phyloP scores from a whole-genome alignment of 148 eudicot genomes.

The Vaccinium corymbosum region DNA sequence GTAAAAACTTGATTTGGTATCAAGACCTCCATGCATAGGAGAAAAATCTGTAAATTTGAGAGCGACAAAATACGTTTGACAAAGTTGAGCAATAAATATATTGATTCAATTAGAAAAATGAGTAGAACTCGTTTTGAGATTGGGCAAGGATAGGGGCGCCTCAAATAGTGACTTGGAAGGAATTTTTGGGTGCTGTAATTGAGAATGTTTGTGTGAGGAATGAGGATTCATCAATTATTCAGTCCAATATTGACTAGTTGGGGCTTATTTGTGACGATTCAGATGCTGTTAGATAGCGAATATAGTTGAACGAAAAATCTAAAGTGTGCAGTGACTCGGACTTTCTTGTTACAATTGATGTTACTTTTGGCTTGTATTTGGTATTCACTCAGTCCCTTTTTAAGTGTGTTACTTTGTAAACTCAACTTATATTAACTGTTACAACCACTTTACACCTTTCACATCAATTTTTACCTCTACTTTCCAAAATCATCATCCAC shows the following conservation, averaged over 20 bases:
- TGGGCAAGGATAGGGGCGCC: background rate
- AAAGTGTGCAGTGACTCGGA: background rate
- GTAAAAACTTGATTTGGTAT: background rate
- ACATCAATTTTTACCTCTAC: too few relatives aligned
- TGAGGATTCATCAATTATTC: background rate
- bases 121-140: background rate
- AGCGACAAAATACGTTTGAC: background rate
- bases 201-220: background rate
- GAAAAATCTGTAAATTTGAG: background rate
- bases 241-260: background rate
- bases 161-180: background rate
- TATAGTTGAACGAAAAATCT: background rate
- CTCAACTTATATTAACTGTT: too few relatives aligned
- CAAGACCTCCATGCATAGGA: background rate
- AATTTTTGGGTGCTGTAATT: background rate
- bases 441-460: too few relatives aligned
- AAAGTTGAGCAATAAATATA: background rate
- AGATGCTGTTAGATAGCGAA: background rate
- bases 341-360: background rate
- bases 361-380: background rate
- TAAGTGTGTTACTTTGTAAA: too few relatives aligned
- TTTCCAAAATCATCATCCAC: too few relatives aligned
- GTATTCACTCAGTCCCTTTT: background rate
- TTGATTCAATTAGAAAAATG: background rate
- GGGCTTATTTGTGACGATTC: conserved; percentile 3